Conservation (phyloP, 768 basidiomycete species). For the Mycena vitilis region DNA sequence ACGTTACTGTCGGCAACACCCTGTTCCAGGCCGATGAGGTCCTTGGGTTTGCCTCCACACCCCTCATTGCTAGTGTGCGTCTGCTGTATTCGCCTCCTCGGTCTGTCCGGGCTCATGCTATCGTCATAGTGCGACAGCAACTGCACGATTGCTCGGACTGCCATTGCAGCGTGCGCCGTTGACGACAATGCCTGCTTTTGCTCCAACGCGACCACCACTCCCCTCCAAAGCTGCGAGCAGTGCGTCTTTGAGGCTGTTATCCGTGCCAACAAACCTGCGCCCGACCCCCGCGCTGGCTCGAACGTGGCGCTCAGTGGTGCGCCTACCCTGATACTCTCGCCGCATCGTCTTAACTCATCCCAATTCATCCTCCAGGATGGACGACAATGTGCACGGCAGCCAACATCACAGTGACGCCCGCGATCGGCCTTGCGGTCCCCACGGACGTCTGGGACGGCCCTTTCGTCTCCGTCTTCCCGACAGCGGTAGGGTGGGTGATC, state of each 20-base stretch:
- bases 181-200: conserved; percentile 69
- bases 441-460: conserved; percentile 74
- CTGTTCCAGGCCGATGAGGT: conserved; percentile 57
- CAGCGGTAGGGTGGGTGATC: conserved; percentile 23
- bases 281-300: conserved; percentile 70
- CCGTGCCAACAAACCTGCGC: conserved; percentile 55
- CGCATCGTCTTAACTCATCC: conserved; percentile 9
- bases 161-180: conserved; percentile 53
- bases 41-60: conserved; percentile 52
- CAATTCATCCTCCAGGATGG: conserved; percentile 59
- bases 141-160: conserved; percentile 43
- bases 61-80: conserved; percentile 45
- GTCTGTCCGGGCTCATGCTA: not conserved
- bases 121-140: conserved; percentile 48
- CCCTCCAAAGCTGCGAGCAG: conserved; percentile 68
- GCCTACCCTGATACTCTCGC: conserved; percentile 29
- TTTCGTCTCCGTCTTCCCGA: conserved; percentile 57
- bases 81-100: conserved; percentile 33
- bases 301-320: conserved; percentile 66
- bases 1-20: conserved; percentile 55
- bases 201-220: conserved; percentile 50
- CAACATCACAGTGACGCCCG: conserved; percentile 53
- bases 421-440: conserved; percentile 52
- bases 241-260: conserved; percentile 75
- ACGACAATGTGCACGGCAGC: conserved; percentile 56